Evolutionary conservation across 2,329 filamentous ascomycete genomes (phyloP).

Genomic region (Ophiosphaerella narmari): DNA sequence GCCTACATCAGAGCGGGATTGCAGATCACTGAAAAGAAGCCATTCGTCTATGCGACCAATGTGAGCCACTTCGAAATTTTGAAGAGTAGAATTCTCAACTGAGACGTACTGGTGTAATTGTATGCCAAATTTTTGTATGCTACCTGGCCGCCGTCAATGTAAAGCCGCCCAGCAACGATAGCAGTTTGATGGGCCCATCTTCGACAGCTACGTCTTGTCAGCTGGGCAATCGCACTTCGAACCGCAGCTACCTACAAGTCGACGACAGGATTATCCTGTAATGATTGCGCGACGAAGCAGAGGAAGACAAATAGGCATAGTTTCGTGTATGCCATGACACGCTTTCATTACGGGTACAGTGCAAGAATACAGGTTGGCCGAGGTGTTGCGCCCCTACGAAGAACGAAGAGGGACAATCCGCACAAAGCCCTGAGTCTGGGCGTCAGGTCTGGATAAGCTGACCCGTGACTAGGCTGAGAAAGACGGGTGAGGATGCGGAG

Average conservation of each 20-base stretch:
- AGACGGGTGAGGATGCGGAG: conserved; percentile 19
- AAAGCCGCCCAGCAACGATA: conserved; percentile 63
- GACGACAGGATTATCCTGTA: conserved; percentile 55
- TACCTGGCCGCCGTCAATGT: conserved; percentile 59
- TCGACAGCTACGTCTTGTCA: conserved; percentile 35
- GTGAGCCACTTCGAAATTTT: conserved; percentile 14
- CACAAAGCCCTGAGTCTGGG: conserved; percentile 8
- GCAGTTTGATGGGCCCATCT: conserved; percentile 63
- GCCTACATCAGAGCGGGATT: conserved; percentile 44
- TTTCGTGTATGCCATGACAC: conserved; percentile 38
- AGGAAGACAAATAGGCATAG: conserved; percentile 31
- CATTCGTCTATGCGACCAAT: conserved; percentile 51
- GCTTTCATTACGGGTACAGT: conserved; percentile 29
- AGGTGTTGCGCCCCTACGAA: conserved; percentile 5
- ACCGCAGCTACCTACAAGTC: conserved; percentile 47
- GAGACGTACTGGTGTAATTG: conserved; percentile 59
- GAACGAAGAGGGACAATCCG: conserved; percentile 12
- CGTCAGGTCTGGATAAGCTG: conserved; percentile 17
- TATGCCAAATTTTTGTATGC: conserved; percentile 41
- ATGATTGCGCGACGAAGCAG: conserved; percentile 31
- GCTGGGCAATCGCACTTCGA: background rate
- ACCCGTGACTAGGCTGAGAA: conserved; percentile 36
- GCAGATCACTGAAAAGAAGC: conserved; percentile 63
- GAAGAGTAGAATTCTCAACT: background rate
- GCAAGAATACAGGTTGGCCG: conserved; percentile 17